phyloP scores from a whole-genome alignment of 2,329 filamentous ascomycete species.

The Diaporthe citriasiana region DNA sequence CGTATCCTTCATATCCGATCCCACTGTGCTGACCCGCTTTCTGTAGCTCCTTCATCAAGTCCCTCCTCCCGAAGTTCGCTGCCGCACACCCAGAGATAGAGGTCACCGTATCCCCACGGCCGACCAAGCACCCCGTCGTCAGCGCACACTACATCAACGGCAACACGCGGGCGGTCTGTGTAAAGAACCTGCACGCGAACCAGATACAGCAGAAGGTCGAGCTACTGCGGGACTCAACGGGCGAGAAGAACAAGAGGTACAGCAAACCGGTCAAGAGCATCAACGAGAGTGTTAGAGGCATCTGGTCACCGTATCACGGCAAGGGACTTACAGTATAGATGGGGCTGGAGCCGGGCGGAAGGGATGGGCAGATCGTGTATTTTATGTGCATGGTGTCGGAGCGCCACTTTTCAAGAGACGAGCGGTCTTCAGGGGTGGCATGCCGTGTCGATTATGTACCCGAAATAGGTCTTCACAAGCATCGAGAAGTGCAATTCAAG shows the following conservation, averaged over 20 bases:
- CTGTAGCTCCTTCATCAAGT: conserved; percentile 84
- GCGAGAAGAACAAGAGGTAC: conserved; percentile 77
- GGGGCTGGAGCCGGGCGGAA: not conserved
- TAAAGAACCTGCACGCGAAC: conserved; percentile 84
- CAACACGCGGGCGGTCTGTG: conserved; percentile 85
- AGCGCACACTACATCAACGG: conserved; percentile 95
- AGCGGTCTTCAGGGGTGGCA: not conserved
- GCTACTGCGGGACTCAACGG: conserved; percentile 79
- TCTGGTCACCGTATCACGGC: conserved; percentile 80
- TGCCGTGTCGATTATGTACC: conserved; percentile 30
- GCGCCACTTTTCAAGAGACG: not conserved
- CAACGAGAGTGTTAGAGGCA: conserved; percentile 76
- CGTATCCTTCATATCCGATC: not conserved
- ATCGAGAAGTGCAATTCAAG: not conserved
- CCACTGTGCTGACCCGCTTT: conserved; percentile 30
- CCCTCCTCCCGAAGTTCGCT: conserved; percentile 83
- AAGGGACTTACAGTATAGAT: conserved; percentile 66
- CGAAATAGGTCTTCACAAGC: conserved; percentile 21
- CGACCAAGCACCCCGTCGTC: conserved; percentile 90
- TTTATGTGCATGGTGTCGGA: conserved; percentile 3
- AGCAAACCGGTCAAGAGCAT: conserved; percentile 76
- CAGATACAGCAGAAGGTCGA: conserved; percentile 86
- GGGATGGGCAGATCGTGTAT: not conserved
- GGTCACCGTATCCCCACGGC: conserved; percentile 90
- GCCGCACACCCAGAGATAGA: conserved; percentile 88